Evolutionary conservation across 2,329 filamentous ascomycete genomes (phyloP).

Genomic region (Chaetomiaceae sp.): DNA sequence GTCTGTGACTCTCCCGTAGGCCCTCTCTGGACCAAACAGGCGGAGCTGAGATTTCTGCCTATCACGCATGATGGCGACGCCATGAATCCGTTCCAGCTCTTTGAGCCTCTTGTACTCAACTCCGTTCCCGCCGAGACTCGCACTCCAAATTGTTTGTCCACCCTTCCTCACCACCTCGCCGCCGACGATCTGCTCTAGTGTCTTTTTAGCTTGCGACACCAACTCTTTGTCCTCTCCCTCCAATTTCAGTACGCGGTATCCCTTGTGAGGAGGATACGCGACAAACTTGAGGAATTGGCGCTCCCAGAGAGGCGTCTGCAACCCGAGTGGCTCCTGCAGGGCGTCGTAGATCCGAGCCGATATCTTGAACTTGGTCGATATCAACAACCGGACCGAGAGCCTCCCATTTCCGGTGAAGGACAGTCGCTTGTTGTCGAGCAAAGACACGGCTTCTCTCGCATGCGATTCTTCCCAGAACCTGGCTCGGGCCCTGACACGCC

Average conservation of each 20-base stretch:
- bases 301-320: constrained; percentile 30
- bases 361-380: constrained; percentile 39
- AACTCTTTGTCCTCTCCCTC: constrained; percentile 33
- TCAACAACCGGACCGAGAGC: constrained; percentile 36
- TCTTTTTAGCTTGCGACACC: constrained; percentile 32
- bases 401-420: constrained; percentile 31
- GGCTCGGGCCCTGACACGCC: constrained; percentile 38
- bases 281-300: constrained; percentile 28
- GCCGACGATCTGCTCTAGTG: constrained; percentile 32
- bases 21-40: constrained; percentile 27
- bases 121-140: constrained; percentile 27
- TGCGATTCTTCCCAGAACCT: constrained; percentile 37
- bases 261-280: constrained; percentile 26
- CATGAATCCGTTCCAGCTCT: constrained; percentile 21
- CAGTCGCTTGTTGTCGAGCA: constrained; percentile 32
- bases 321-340: constrained; percentile 30
- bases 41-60: constrained; percentile 29
- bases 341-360: constrained; percentile 32
- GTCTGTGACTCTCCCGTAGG: constrained; percentile 17
- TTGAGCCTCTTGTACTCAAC: constrained; percentile 21
- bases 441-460: constrained; percentile 33
- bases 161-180: constrained; percentile 31
- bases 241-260: constrained; percentile 35
- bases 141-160: constrained; percentile 32
- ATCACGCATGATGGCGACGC: constrained; percentile 31